Evolutionary conservation across 805 yeast genomes (phyloP), one percentile per base, ranked within the genome.

Genomic region (Candida awuae): DNA sequence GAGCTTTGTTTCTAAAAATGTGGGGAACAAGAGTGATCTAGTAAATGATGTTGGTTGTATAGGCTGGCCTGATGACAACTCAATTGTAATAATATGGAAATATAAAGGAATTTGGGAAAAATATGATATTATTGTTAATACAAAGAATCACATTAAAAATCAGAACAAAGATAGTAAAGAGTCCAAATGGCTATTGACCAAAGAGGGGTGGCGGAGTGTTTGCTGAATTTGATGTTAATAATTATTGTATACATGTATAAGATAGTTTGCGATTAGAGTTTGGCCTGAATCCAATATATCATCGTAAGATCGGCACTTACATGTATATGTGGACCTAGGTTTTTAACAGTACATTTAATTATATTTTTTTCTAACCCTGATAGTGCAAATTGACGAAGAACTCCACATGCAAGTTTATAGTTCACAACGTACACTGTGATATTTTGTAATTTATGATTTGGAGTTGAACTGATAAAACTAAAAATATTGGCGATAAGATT

Each of bases 41-140:
- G 41, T 55, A 13, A 59, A 54, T 35, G 62, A 58, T 33, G 44
- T 41, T 25, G 84, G 81, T 8, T 66, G 68, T 1, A 44, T 76
- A 19, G 94, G 90, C 1, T 85, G 94, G 94, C 67, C 80, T 1
- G 78, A 78, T 6, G 86, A 84, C 47, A 85, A 77, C 45, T 68
- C 81, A 10, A 61, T 90, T 5, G 70, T 86, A 1, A 70, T 88
- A 1, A 62, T 90, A 3, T 87, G 97, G 95, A 71, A 73, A 42
- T 60, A 63, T 30, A 69, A 76, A 44, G 79, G 80, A 4, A 77
- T 77, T 21, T 85, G 96, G 95, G 97, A 90, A 55, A 85, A 83
- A 55, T 90, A 83, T 56, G 75, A 68, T 12, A 75, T 90, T 27
- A 66, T 75, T 12, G 86, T 79, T 48, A 71, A 64, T 41, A 62